phyloP scores from a whole-genome alignment of 495 filamentous ascomycete genomes.

The Annulohypoxylon maeteangense region DNA sequence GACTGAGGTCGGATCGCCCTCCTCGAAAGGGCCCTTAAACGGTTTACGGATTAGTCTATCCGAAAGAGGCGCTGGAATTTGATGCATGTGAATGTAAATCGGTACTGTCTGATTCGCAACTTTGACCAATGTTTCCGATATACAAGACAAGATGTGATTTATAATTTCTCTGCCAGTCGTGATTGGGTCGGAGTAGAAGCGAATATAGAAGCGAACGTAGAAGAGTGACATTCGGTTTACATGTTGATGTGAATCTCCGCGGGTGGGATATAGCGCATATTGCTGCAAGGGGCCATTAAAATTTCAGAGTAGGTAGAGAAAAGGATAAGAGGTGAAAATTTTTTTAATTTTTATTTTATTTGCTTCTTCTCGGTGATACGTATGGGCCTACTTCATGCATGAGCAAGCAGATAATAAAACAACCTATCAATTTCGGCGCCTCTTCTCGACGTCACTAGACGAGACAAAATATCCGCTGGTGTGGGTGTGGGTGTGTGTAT shows the following conservation, averaged over 20 bases:
- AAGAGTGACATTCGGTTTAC: conserved; percentile 24
- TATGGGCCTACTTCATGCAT: conserved; percentile 28
- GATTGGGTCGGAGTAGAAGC: conserved; percentile 33
- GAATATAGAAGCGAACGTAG: conserved; percentile 35
- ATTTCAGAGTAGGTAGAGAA: conserved; percentile 20
- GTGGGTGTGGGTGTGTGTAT: neutral
- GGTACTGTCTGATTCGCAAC: conserved; percentile 21
- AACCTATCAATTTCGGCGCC: conserved; percentile 22
- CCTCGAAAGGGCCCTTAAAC: neutral
- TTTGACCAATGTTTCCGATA: conserved; percentile 27
- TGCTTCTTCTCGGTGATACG: conserved; percentile 32
- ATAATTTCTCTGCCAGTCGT: conserved; percentile 12
- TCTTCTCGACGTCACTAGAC: conserved; percentile 30
- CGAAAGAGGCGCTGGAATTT: conserved; percentile 15
- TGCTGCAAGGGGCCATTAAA: conserved; percentile 41
- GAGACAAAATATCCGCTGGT: conserved; percentile 38
- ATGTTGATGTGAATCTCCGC: conserved; percentile 27
- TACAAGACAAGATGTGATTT: conserved; percentile 19
- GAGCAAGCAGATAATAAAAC: conserved; percentile 20
- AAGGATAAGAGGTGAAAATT: conserved; percentile 13
- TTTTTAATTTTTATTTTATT: conserved; percentile 6
- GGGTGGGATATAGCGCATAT: conserved; percentile 30
- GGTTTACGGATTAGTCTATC: conserved; percentile 24
- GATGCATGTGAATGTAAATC: conserved; percentile 14
- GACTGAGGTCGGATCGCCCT: conserved; percentile 13